Conservation (phyloP, 306 rosid species). For the Mimosa bimucronata region DNA sequence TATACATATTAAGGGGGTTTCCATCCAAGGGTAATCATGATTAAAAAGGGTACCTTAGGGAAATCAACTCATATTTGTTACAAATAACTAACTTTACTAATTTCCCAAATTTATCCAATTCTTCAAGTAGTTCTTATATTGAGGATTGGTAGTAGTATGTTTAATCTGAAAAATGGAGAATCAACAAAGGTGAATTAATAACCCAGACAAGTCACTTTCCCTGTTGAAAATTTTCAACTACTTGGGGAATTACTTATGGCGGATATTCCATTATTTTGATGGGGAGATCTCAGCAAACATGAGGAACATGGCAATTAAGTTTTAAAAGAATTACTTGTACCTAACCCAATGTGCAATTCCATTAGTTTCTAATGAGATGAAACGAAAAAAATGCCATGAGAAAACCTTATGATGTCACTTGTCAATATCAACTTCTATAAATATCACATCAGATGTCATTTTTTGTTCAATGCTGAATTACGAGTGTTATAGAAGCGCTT, state of each 20-base stretch:
- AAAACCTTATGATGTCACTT: background rate
- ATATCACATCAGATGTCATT: background rate
- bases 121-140: no score
- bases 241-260: background rate
- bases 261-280: background rate
- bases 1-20: no score
- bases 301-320: background rate
- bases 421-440: background rate
- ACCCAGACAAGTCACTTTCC: background rate
- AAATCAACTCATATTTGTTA: no score
- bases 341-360: background rate
- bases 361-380: background rate
- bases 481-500: no score
- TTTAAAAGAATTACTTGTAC: background rate
- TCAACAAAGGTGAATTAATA: background rate
- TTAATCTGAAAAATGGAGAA: background rate
- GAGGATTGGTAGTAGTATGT: no score
- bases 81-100: no score
- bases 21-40: no score
- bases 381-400: background rate
- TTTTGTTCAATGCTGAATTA: no score
- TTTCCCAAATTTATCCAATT: no score
- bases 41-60: no score
- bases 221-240: background rate
- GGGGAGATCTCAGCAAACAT: background rate